Evolutionary conservation across 192 early-diverging fungal species (phyloP), one percentile per base, ranked within the genome.

Genomic region (Geranomyces michiganensis): DNA sequence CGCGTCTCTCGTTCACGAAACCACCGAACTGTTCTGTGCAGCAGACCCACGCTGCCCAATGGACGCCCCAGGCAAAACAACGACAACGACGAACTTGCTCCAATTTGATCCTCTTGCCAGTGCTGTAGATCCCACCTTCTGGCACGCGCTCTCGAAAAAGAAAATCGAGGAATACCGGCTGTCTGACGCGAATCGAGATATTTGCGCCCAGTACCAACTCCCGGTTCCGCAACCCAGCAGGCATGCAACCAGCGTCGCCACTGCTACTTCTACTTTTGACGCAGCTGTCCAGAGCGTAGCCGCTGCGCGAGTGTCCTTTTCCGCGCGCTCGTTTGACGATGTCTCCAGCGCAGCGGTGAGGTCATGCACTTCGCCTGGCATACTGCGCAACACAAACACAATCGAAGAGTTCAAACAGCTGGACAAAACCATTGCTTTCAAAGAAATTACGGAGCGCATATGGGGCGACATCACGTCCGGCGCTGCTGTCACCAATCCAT

Each of bases 301-400:
- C 9, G 86, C 90, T 8, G 82, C 90, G 1, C 80, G 84, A 6
- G 77, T 95, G 45, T 90, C 87, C 53, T 74, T 94, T 30, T 81
- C 85, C 24, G 75, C 74, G 21, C 72, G 72, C 0, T 85, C 86
- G 33, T 87, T 91, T 33, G 78, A 82, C 55, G 51, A 26, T 53
- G 51, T 53, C 24, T n/a, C 24, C 3, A 32, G 6, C 58, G 31
- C 58, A 19, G 51, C 51, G 3, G 19, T 15, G 7, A n/a, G 6
- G 19, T 15, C 51, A 27, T 24, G 33, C 43, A 43, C 46, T 6
- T n/a, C 44, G 63, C 76, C 79, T 31, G 93, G 89, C 0, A 68
- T 68, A 1, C 75, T 99, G 36, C 79, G 85, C 67, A 99, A 97
- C 79, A 95, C 94, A 31, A 99, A 99, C 76, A 97, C 97, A 0